Evolutionary conservation across 495 filamentous ascomycete species (phyloP).

Genomic region (Xylaria venustula): DNA sequence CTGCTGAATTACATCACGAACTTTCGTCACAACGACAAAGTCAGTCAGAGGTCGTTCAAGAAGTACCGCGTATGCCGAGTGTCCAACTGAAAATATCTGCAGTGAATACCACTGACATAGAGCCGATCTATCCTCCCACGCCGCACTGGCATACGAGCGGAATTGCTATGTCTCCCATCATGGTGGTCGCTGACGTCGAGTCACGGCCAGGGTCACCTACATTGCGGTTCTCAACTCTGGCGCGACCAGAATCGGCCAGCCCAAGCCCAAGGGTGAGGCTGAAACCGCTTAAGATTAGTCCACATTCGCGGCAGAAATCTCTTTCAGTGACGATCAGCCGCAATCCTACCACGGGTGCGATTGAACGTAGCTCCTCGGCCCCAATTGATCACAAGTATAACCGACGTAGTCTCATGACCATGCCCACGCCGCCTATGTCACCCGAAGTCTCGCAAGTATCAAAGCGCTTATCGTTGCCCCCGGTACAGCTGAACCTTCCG

Average conservation of each 20-base stretch:
- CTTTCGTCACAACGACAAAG: background rate
- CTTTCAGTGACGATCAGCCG: constrained; percentile 19
- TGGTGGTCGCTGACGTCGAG: constrained; percentile 21
- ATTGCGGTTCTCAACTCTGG: background rate
- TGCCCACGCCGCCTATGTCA: constrained; percentile 20
- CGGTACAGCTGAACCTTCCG: constrained; percentile 10
- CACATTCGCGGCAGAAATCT: constrained; percentile 17
- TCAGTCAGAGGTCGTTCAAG: background rate
- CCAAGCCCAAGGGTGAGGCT: constrained; percentile 6
- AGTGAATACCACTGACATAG: constrained; percentile 7
- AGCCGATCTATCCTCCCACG: background rate
- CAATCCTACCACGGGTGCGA: constrained; percentile 17
- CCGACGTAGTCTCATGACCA: constrained; percentile 21
- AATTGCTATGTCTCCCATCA: constrained; percentile 21
- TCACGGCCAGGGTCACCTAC: constrained; percentile 14
- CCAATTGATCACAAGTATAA: constrained; percentile 9
- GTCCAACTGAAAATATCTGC: constrained; percentile 10
- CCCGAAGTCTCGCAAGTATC: constrained; percentile 3
- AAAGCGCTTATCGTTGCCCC: constrained; percentile 14
- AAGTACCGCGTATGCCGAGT: background rate
- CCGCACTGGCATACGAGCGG: constrained; percentile 6
- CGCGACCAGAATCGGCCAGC: constrained; percentile 1
- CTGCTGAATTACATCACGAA: background rate
- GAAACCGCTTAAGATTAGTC: constrained; percentile 16
- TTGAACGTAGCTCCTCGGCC: constrained; percentile 14